phyloP scores from a whole-genome alignment of 768 basidiomycete species.

The Trametes sanguinea region DNA sequence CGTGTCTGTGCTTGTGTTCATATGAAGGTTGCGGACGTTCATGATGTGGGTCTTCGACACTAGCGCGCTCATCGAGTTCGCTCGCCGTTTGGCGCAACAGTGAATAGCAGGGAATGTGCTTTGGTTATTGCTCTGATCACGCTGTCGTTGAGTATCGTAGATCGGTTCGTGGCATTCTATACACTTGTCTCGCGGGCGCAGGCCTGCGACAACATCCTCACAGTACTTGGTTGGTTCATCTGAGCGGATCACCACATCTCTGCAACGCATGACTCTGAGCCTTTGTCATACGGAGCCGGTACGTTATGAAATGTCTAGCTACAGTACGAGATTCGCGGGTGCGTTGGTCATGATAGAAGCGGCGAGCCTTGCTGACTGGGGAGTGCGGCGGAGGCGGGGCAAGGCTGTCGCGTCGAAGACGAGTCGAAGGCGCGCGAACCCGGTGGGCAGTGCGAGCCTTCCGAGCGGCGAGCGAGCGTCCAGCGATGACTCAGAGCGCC shows the following conservation, averaged over 20 bases:
- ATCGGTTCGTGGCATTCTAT: too few species aligned
- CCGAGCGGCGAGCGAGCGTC: neutral
- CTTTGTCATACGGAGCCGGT: too few species aligned
- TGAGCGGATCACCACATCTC: too few species aligned
- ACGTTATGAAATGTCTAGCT: too few species aligned
- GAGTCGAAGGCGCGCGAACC: neutral
- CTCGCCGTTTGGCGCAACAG: conserved; percentile 9
- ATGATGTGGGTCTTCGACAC: neutral
- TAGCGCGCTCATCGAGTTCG: conserved; percentile 17
- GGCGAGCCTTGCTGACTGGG: neutral
- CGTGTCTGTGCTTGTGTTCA: conserved; percentile 27
- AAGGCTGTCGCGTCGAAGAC: conserved; percentile 4
- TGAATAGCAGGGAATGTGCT: neutral
- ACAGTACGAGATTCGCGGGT: neutral
- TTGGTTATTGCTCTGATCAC: too few species aligned
- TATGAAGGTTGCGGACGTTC: neutral
- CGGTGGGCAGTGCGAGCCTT: neutral
- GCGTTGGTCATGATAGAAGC: neutral
- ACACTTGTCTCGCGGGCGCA: too few species aligned
- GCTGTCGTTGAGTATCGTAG: too few species aligned
- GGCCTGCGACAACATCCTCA: too few species aligned
- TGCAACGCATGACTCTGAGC: too few species aligned
- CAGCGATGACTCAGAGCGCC: conserved; percentile 27
- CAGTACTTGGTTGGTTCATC: too few species aligned
- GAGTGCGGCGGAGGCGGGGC: neutral